phyloP scores from a whole-genome alignment of 2,329 filamentous ascomycete species.

The Fusarium penzigii region DNA sequence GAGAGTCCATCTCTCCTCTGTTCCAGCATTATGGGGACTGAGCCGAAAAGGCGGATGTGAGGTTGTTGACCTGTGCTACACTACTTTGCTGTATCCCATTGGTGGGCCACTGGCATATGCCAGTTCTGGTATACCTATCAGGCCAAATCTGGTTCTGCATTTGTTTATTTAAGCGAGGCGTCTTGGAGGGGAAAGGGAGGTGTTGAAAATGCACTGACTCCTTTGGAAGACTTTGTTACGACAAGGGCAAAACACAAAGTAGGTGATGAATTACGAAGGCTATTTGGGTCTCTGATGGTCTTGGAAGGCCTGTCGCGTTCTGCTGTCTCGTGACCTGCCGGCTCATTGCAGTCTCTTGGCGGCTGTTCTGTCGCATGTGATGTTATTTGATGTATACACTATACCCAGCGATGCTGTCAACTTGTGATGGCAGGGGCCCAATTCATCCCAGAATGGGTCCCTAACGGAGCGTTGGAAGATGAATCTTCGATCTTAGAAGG shows the following conservation, averaged over 20 bases:
- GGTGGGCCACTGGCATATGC: constrained; percentile 9
- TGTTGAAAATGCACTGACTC: constrained; percentile 20
- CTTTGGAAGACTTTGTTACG: constrained; percentile 8
- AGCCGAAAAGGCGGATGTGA: constrained; percentile 15
- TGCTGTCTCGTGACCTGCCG: neutral
- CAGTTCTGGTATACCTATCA: constrained; percentile 6
- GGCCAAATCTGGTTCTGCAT: constrained; percentile 19
- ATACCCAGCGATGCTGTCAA: constrained; percentile 71
- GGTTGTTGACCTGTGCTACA: neutral
- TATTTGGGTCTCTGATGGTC: constrained; percentile 11
- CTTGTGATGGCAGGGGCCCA: constrained; percentile 70
- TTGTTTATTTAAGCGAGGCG: constrained; percentile 38
- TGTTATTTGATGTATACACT: neutral
- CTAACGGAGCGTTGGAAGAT: constrained; percentile 86
- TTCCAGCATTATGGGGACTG: constrained; percentile 68
- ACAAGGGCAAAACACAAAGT: constrained; percentile 19
- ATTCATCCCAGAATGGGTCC: constrained; percentile 67
- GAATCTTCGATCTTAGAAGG: constrained; percentile 41
- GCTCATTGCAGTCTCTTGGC: neutral
- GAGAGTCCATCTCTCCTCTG: constrained; percentile 73
- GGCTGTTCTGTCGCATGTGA: neutral
- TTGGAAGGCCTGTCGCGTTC: neutral
- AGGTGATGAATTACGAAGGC: constrained; percentile 30
- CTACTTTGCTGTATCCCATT: constrained; percentile 10
- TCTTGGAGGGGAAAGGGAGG: constrained; percentile 27